phyloP scores from a whole-genome alignment of 2,329 filamentous ascomycete genomes.

The Orbilia blumenaviensis region DNA sequence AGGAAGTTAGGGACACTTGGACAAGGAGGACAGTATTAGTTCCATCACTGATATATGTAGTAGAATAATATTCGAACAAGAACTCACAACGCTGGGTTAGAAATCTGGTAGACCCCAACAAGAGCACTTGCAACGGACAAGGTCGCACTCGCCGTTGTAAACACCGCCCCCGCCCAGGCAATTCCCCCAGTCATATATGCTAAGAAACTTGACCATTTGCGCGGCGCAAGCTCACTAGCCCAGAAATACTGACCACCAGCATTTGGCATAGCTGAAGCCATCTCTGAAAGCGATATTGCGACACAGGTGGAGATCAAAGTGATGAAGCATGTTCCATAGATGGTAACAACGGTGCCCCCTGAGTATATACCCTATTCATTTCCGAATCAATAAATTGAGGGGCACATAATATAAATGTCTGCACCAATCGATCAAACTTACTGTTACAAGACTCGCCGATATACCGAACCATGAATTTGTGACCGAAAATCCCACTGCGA shows the following conservation, averaged over 20 bases:
- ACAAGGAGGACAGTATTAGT: not conserved
- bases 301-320: slow-evolving; percentile 64
- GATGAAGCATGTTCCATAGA: slow-evolving; percentile 65
- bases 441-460: slow-evolving; percentile 57
- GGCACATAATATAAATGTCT: not conserved
- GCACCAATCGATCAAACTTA: slow-evolving; percentile 27
- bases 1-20: slow-evolving; percentile 4
- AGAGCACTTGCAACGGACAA: slow-evolving; percentile 64
- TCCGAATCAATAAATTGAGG: not conserved
- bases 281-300: slow-evolving; percentile 64
- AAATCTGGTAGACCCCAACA: slow-evolving; percentile 66
- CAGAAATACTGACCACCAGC: slow-evolving; percentile 67
- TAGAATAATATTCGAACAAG: not conserved
- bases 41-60: not conserved
- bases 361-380: slow-evolving; percentile 63
- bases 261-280: slow-evolving; percentile 65
- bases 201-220: slow-evolving; percentile 61
- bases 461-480: slow-evolving; percentile 65
- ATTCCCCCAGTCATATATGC: slow-evolving; percentile 66
- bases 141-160: slow-evolving; percentile 67
- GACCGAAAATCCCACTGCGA: slow-evolving; percentile 65
- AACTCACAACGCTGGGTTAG: slow-evolving; percentile 66
- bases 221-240: slow-evolving; percentile 65
- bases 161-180: slow-evolving; percentile 67
- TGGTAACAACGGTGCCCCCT: slow-evolving; percentile 64